These are phyloP conservation scores for Colletotrichum endophyticum DNA, from an alignment of 2,329 filamentous ascomycete species.

Conservation along the genomic window DNA sequence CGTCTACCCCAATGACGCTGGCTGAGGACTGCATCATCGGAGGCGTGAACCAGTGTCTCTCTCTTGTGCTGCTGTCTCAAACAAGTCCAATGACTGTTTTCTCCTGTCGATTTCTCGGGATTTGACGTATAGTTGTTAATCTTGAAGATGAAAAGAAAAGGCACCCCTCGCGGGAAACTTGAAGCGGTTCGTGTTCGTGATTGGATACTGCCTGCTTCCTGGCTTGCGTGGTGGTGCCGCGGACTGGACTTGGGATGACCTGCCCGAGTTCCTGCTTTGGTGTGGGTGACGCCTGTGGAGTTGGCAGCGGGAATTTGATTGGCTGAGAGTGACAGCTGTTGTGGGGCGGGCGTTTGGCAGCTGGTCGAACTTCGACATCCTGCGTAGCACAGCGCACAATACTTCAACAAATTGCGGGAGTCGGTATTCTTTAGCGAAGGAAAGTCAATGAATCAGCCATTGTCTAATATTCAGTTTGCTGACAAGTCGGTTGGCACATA, in stretches of 20 bases:
- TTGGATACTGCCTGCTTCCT: not conserved
- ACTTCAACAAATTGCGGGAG: not conserved
- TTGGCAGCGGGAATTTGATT: not conserved
- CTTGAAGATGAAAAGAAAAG: not conserved
- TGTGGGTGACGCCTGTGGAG: not conserved
- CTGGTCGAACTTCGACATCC: not conserved
- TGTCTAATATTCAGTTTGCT: fast-evolving
- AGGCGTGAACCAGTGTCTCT: not conserved
- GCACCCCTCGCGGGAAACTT: not conserved
- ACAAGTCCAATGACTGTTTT: not conserved
- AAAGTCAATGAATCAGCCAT: not conserved
- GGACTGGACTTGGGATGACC: not conserved
- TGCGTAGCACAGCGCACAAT: not conserved
- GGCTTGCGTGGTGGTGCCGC: not conserved
- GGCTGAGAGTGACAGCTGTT: not conserved
- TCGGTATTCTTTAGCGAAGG: not conserved
- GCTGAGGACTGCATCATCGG: not conserved
- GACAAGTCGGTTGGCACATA: not conserved
- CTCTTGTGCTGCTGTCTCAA: not conserved
- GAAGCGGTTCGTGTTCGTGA: not conserved
- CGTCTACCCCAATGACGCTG: not conserved
- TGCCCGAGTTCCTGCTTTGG: not conserved
- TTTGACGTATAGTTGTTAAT: not conserved
- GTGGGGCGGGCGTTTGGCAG: not conserved
- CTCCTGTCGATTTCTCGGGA: not conserved